Conservation (phyloP, 352 stramenopile species). For the Halophytophthora batemanensis region DNA sequence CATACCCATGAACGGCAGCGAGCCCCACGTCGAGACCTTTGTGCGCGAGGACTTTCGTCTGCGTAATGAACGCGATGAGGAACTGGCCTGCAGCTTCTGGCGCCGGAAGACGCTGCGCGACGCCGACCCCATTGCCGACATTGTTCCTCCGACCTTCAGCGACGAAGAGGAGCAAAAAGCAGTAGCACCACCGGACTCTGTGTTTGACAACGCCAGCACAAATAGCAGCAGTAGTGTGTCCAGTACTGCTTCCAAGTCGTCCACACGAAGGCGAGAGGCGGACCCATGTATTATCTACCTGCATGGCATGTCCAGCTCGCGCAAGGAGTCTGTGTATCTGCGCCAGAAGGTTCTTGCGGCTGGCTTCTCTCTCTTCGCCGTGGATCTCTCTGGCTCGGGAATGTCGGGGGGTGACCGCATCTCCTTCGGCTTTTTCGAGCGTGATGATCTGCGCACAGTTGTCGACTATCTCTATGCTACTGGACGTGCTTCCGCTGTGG, state of each 20-base stretch:
- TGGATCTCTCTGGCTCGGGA: constrained; percentile 72
- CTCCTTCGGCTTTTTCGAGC: constrained; percentile 72
- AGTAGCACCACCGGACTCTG: not conserved
- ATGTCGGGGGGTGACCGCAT: constrained; percentile 61
- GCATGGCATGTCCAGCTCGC: constrained; percentile 75
- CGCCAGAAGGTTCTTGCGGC: constrained; percentile 41
- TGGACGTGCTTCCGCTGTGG: constrained; percentile 42
- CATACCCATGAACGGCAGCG: constrained; percentile 4
- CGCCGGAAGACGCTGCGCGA: constrained; percentile 20
- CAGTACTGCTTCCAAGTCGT: constrained; percentile 10
- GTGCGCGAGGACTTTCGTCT: constrained; percentile 64
- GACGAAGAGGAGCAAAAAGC: constrained; percentile 17
- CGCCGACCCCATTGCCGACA: constrained; percentile 19
- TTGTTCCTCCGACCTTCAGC: constrained; percentile 1
- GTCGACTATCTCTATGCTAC: constrained; percentile 73
- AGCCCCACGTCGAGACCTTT: constrained; percentile 15
- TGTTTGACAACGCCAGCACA: constrained; percentile 19
- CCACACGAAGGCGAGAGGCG: not conserved
- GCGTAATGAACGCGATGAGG: constrained; percentile 41
- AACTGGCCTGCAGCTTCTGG: constrained; percentile 77
- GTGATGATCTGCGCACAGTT: constrained; percentile 50
- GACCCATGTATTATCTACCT: constrained; percentile 71
- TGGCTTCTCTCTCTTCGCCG: constrained; percentile 69
- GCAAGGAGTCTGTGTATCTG: constrained; percentile 75
- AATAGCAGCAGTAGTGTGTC: constrained; percentile 24